phyloP scores from a whole-genome alignment of 192 early-diverging fungal species.

The Coemansia sp. region DNA sequence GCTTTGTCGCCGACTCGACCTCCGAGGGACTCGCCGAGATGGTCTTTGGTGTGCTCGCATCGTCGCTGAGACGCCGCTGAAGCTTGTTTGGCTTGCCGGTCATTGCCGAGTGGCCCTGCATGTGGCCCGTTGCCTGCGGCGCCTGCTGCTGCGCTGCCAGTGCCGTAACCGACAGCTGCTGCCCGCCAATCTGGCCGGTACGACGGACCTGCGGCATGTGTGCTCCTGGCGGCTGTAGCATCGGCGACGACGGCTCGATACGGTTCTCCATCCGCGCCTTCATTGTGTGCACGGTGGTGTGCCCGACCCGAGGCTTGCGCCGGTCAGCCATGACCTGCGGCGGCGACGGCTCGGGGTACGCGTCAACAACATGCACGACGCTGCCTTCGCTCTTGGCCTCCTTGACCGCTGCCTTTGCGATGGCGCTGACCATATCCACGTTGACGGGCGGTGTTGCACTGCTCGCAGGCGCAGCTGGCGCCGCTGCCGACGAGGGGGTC shows the following conservation, averaged over 20 bases:
- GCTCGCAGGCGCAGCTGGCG: neutral
- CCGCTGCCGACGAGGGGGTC: neutral
- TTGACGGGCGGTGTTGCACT: constrained; percentile 15
- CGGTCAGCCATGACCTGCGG: constrained; percentile 48
- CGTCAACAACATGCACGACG: constrained; percentile 32
- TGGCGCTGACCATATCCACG: constrained; percentile 26
- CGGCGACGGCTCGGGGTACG: constrained; percentile 20
- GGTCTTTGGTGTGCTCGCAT: neutral
- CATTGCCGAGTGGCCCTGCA: neutral
- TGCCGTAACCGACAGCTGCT: constrained; percentile 6
- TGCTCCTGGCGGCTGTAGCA: constrained; percentile 9
- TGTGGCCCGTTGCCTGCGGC: neutral
- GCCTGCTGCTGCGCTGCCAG: constrained; percentile 1
- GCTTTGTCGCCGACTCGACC: constrained; percentile 30
- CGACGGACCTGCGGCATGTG: constrained; percentile 20
- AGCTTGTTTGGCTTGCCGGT: constrained; percentile 26
- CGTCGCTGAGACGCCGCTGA: constrained; percentile 33
- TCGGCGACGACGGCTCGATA: constrained; percentile 9
- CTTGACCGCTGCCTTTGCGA: constrained; percentile 38
- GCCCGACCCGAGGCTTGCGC: constrained; percentile 43
- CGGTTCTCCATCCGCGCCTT: constrained; percentile 48
- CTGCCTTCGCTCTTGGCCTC: constrained; percentile 40
- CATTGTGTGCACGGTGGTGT: constrained; percentile 42
- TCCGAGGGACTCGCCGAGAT: constrained; percentile 4
- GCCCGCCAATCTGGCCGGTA: constrained; percentile 16